Percentiles rank a stretch among this genome's conserved stretches.
phyloP scores from a whole-genome alignment of 2,329 filamentous ascomycete species.

The Verticillium longisporum region DNA sequence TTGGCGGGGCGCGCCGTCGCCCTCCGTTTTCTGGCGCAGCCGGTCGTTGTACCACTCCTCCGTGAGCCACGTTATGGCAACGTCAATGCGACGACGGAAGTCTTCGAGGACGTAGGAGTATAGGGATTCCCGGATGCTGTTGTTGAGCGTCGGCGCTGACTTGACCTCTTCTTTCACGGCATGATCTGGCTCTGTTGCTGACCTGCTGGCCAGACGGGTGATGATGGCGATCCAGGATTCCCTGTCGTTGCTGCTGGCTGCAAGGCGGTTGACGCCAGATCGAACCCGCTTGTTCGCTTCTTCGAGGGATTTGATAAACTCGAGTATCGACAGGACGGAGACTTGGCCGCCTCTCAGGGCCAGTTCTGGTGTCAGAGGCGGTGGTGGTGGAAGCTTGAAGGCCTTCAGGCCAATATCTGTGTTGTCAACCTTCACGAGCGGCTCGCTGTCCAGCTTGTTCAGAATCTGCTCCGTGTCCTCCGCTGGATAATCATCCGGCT shows the following conservation, averaged over 20 bases:
- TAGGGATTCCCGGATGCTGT: conserved; percentile 71
- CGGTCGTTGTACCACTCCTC: conserved; percentile 97
- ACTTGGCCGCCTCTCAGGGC: conserved; percentile 68
- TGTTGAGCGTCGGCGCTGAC: conserved; percentile 43
- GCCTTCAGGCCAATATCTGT: conserved; percentile 61
- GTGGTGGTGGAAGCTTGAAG: conserved; percentile 74
- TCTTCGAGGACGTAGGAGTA: conserved; percentile 87
- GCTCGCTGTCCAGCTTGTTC: conserved; percentile 63
- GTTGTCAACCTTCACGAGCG: conserved; percentile 37
- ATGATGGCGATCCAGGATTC: conserved; percentile 91
- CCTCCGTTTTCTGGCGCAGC: conserved; percentile 31
- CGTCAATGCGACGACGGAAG: conserved; percentile 81
- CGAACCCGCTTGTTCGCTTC: conserved; percentile 57
- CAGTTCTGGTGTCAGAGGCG: conserved; percentile 63
- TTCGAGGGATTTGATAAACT: conserved; percentile 67
- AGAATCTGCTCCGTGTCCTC: conserved; percentile 73
- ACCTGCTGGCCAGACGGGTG: conserved; percentile 75
- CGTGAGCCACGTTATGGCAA: conserved; percentile 88
- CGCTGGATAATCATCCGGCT: conserved; percentile 74
- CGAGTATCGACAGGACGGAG: conserved; percentile 70
- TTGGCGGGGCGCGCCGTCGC: conserved; percentile 47
- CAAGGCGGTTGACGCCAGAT: conserved; percentile 74
- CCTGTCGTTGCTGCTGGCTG: conserved; percentile 74
- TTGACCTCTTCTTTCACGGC: conserved; percentile 51
- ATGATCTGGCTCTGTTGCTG: conserved; percentile 59